Base-by-base conservation (phyloP, 768 basidiomycete genomes). In the Lactifluus piperatus region DNA sequence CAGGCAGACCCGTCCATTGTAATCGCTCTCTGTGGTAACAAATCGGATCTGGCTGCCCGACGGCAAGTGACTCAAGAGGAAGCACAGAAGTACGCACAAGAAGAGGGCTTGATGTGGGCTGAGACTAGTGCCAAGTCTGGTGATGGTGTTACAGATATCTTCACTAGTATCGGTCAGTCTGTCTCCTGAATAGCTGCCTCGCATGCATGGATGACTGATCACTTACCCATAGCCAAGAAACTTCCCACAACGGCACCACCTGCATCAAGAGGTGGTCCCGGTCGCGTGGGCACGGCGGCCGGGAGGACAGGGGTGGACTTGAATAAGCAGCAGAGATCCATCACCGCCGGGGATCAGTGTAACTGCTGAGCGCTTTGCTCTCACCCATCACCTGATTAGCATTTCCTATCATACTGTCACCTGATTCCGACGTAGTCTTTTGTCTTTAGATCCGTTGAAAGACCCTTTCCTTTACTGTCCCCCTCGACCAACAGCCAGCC, bases 1-100 rank as follows among this genome's bases (percentile, higher is more conserved):
- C 94, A 97, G 75, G 95, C 94, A 57, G 95, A 98, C 71, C 94
- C 95, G 7, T 90, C 87, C 45, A 97, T 97, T 77, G 83, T 95
- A 67, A 95, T 98, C 71, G 89, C 92, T 41, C 84, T 98, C 36
- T 95, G 93, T 59, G 95, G 95, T 49, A 98, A 98, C 80, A 98
- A 98, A 75, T 74, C 84, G 29, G 95, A 98, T 73, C 76, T 97
- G 26, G 78, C 83, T 41, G 87, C 86, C 9, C 85, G 89, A 62
- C 83, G 91, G 66, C 91, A 93, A 71, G 89, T 92, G 3, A 77
- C 88, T 20, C 79, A 88, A 65, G 92, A 92, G 65, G 92, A 94
- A 68, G 92, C 92, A 5, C 83, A 90, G 78, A 91, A 91, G 74
- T 94, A 91, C 67, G 92, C 92, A 0, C 84, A 91, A 52, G 90